Evolutionary conservation across 495 filamentous ascomycete species (phyloP).

Genomic region (Lentithecium fluviatile): DNA sequence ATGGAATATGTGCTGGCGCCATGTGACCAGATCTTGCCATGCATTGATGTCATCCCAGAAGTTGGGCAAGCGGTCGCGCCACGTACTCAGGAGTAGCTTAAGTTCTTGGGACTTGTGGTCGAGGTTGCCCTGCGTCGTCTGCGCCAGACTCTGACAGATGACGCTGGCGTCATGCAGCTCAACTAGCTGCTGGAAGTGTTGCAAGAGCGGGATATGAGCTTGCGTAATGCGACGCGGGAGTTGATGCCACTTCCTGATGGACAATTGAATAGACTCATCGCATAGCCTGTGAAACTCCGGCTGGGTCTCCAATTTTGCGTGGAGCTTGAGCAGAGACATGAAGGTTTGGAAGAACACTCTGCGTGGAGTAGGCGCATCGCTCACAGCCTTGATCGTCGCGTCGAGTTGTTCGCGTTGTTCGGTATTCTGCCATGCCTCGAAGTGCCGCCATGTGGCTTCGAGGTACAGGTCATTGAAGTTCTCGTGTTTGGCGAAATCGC

Average conservation of each 20-base stretch:
- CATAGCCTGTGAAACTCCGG: conserved; percentile 84
- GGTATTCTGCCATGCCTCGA: conserved; percentile 84
- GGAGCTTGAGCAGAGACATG: conserved; percentile 89
- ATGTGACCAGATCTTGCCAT: conserved; percentile 98
- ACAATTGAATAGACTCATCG: conserved; percentile 94
- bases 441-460: conserved; percentile 90
- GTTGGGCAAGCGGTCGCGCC: conserved; percentile 94
- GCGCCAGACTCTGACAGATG: conserved; percentile 82
- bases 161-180: conserved; percentile 97
- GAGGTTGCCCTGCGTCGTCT: conserved; percentile 80
- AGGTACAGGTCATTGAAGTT: conserved; percentile 97
- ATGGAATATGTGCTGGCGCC: conserved; percentile 98
- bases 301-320: conserved; percentile 77
- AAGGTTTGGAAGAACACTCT: conserved; percentile 97
- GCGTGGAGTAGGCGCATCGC: conserved; percentile 92
- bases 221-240: conserved; percentile 89
- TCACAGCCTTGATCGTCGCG: conserved; percentile 87
- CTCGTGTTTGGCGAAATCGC: conserved; percentile 98
- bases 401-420: conserved; percentile 87
- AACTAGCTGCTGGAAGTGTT: conserved; percentile 98
- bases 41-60: conserved; percentile 99
- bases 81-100: conserved; percentile 89
- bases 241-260: conserved; percentile 97
- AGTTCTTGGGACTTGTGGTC: conserved; percentile 94
- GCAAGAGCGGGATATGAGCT: conserved; percentile 89